A percentile compares a stretch with the other conserved stretches of the same genome.
Conservation (phyloP, 164 flowering plant genomes). For the Sextonia rubra region DNA sequence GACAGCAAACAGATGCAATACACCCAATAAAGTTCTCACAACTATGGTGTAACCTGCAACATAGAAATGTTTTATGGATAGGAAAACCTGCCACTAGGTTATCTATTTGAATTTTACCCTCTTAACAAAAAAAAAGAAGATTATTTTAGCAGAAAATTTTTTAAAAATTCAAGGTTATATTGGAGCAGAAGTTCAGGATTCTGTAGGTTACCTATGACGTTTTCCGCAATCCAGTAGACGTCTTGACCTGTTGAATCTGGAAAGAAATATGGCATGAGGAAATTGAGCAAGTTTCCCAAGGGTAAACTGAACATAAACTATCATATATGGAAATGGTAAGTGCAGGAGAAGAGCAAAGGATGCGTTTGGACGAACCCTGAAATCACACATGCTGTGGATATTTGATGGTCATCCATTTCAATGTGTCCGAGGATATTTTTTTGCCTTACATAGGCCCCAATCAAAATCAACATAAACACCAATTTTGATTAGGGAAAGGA, state of each 20-base stretch:
- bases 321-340: background rate
- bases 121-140: no score
- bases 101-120: no score
- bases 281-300: background rate
- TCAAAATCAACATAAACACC: background rate
- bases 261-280: background rate
- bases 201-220: background rate
- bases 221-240: no score
- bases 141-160: no score
- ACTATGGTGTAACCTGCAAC: background rate
- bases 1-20: conserved; percentile 5
- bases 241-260: background rate
- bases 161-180: no score
- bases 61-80: background rate
- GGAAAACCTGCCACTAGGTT: no score
- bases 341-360: background rate
- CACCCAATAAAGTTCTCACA: conserved; percentile 3
- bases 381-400: background rate
- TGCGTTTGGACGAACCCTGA: background rate
- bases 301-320: background rate
- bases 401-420: background rate
- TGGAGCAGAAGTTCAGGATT: background rate
- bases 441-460: background rate
- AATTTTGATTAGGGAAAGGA: background rate
- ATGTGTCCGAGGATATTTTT: background rate